Base-by-base conservation (phyloP, 202 grass and related monocot species). In the Saccharum hybrid region DNA sequence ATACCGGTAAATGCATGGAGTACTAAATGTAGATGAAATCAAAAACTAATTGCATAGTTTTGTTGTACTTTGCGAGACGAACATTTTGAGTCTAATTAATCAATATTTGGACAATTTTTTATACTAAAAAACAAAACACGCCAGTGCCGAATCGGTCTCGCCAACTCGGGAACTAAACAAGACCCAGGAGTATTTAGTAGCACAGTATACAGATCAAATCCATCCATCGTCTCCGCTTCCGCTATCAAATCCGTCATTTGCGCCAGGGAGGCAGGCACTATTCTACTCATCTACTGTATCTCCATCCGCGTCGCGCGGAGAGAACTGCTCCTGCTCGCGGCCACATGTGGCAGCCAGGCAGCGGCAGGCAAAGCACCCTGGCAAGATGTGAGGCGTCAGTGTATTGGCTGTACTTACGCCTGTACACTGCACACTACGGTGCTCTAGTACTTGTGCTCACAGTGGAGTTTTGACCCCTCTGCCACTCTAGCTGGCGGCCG, bases 341-440 rank as follows among this genome's bases (percentile, higher is more conserved):
- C 79, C 70, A 64, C 67, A 86, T 86, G 72, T 78, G 79, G 78
- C 43, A 6, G 43, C 70, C 23, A 13, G 79, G 78, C 43, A 6
- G 43, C 70, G 42, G 23, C 41, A 18, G 13, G 42, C 86, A 75
- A 49, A 28, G 71, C 57, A 88, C 62, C 76, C 77, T 88, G 86
- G 83, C 80, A 65, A 36, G 66, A 71, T 71, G 79, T 30, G 51
- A 81, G 49, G 66, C 75, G 83, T 78, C 79, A 86, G 59, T 40
- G 66, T 22, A 57, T 15, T 37, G 56, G 42, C 71, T 77, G 82
- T 15, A 16, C 40, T 41, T 36, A 18, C 81, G 21, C 19, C 72
- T 57, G 31, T 22, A 14, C 72, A 21, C 72, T 38, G 31, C 31
- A 56, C 71, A 13, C 13, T 51, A 60, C 52, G 57, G 38, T 40